Base-by-base conservation (phyloP, 768 basidiomycete species). In the Grammothele lineata region DNA sequence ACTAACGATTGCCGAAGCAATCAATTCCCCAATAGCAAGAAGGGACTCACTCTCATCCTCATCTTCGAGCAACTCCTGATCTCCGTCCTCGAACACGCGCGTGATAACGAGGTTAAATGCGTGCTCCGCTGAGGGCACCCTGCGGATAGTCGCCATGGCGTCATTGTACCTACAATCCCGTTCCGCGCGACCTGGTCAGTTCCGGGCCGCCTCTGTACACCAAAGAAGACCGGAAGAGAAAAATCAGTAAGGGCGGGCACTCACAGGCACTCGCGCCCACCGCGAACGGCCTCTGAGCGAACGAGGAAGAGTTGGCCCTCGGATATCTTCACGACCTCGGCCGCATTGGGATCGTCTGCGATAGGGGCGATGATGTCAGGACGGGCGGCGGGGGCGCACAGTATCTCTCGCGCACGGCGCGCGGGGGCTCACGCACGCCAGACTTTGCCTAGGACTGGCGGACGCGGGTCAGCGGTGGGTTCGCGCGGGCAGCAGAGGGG, bases 251-350 rank as follows among this genome's bases (percentile, higher is more conserved):
- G n/a, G n/a, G n/a, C n/a, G n/a, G 12, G 35, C 23, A 71, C 91
- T 54, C 61, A 96, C 93, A 97, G 96, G 91, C 95, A 98, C 75
- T 98, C 95, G 57, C 94, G 73, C 18, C 88, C 88, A 18, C 90
- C 86, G 50, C 93, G 87, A 58, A 96, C 84, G 58, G 87, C 89
- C 44, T 90, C 92, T 33, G 92, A 89, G 32, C 95, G 80, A 43
- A 94, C 84, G 45, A 97, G 83, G 68, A 85, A 93, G 21, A 99
- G 79, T 64, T 92, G 87, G 2, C 95, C 95, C 26, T 85, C 82
- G 18, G 89, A 85, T 48, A 97, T 90, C 70, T 95, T 94, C 40
- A 93, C 90, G 33, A 98, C 87, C 67, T 98, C 95, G 25, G 92
- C 81, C 43, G 92, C 90, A 66, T 94, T 91, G 34, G 93, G 87